Base-by-base conservation (phyloP, 805 yeast species). In the Saturnispora diversa region DNA sequence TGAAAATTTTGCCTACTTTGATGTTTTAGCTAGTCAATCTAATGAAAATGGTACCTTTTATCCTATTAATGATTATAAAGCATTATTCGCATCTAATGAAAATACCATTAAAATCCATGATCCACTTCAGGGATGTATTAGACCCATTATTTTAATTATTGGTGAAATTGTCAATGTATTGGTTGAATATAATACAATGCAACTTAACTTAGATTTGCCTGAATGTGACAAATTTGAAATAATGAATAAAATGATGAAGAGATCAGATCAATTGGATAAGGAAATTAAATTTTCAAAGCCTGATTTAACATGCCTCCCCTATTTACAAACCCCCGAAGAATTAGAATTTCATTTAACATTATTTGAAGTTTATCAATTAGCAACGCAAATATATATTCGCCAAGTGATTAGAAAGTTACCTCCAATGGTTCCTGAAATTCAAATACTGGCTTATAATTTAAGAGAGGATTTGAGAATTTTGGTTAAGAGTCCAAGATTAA, bases 71-170 rank as follows among this genome's bases (percentile, higher is more conserved):
- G 59, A 54, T 38, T 66, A 65, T 42, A 51, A 55, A 30, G 55
- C 51, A 17, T 42, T 63, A 25, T 63, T 46, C 48, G 46, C 36
- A 17, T 47, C 15, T 16, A 46, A 44, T 28, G 38, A 39, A 28
- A 40, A 45, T 22, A 16, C 46, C 5, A 37, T 20, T n/a, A 49
- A 44, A 20, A 41, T 49, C 6, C 51, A 50, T 38, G 70, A 67
- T 44, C 69, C 71, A 3, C 53, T 60, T 22, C 72, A 66, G 44
- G 72, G 72, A 2, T 64, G 68, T 46, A 49, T 63, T 7, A 58
- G 65, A 28, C 67, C 69, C 5, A 44, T 66, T 2, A 57, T 55
- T 37, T 44, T 62, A 20, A 33, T 62, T 2, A 50, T 66, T 23
- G 70, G 69, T 5, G 69, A 64, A 39, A 59, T 64, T 2, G 58